These are phyloP conservation scores for Nicotiana attenuata DNA, from an alignment of 257 asterid genomes.

Conservation along the genomic window DNA sequence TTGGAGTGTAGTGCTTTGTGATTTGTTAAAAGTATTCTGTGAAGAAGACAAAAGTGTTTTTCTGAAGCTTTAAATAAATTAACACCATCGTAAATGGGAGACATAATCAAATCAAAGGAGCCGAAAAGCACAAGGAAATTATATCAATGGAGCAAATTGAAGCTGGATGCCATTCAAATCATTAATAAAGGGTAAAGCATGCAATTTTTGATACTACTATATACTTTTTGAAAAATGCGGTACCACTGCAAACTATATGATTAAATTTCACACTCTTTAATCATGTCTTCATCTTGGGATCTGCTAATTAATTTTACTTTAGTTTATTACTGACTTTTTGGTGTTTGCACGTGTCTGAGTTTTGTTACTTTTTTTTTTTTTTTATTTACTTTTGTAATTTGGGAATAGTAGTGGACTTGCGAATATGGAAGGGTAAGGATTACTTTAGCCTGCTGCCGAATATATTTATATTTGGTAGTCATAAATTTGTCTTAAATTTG, in stretches of 20 bases:
- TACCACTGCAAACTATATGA: background rate
- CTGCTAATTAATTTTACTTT: background rate
- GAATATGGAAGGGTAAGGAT: too few relatives aligned
- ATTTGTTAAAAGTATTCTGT: background rate
- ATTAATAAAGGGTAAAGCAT: background rate
- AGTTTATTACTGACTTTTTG: background rate
- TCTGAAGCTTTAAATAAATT: background rate
- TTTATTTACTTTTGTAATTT: too few relatives aligned
- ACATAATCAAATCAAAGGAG: background rate
- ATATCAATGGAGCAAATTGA: background rate
- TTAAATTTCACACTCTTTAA: background rate
- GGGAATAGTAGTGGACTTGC: too few relatives aligned
- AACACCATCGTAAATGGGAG: background rate
- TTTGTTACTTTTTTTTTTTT: too few relatives aligned
- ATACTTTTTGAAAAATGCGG: background rate
- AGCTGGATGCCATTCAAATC: constrained; percentile 12
- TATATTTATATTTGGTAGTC: too few relatives aligned
- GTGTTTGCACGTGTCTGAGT: background rate
- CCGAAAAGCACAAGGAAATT: background rate
- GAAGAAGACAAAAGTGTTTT: background rate
- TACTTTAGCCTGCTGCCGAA: too few relatives aligned
- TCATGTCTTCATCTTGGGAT: background rate
- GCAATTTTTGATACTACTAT: background rate
- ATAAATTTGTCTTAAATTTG: too few relatives aligned
- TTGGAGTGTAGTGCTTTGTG: background rate